Base-by-base conservation (phyloP, 768 basidiomycete species). In the Phlegmacium glaucopus region DNA sequence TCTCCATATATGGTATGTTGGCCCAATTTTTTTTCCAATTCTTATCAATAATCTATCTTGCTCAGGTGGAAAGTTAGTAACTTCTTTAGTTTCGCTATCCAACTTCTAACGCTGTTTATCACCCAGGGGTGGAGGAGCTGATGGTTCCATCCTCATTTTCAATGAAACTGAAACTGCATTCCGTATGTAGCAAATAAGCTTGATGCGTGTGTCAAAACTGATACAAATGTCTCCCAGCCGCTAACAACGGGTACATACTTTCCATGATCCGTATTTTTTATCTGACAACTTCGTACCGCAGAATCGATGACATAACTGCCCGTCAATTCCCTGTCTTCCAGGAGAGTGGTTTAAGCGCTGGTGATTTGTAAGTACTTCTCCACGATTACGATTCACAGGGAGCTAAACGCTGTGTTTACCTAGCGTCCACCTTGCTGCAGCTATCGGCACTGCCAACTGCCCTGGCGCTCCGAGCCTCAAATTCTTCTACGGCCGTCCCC, bases 401-500 rank as follows among this genome's bases (percentile, higher is more conserved):
- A 35, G 17, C 6, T 42, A n/a, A 9, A 22, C 9, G 13, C 1
- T 16, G 9, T 22, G 12, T n/a, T 40, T 44, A 4, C 38, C 17
- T n/a, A 58, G 57, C 26, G 44, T 58, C 12, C 57, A 58, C 32
- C 53, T 58, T n/a, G 57, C 57, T n/a, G 57, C 36, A 12, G 57
- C 57, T 8, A 59, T 67, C 39, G 60, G 61, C 9, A 46, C 54
- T 22, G 50, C 56, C 27, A 70, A 69, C 55, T 70, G 69, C 44
- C 67, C 67, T 4, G 69, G 69, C 36, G 63, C 66, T 16, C 67
- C 67, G 2, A 56, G 50, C 9, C 54, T 71, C 9, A 42, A 61
- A n/a, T 67, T 64, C 49, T 47, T 61, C 41, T 55, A 61, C n/a
- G 64, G 69, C 30, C 61, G 61, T 32, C 58, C 56, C 6, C 48